phyloP scores from a whole-genome alignment of 108 stramenopile genomes.

The Pelagomonas calceolata region DNA sequence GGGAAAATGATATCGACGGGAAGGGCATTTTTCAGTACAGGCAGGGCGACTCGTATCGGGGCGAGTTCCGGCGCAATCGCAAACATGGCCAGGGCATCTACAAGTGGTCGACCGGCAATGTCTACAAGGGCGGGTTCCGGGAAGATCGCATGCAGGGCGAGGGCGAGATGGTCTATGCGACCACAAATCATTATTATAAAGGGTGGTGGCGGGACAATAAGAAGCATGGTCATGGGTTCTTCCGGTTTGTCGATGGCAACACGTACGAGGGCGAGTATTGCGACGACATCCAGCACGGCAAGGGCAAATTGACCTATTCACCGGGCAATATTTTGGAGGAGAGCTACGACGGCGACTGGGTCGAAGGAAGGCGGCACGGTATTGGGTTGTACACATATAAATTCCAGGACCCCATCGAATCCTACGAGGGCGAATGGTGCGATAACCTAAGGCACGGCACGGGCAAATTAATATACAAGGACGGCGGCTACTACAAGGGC shows the following conservation, averaged over 20 bases:
- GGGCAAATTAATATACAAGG: constrained; percentile 12
- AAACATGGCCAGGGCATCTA: neutral
- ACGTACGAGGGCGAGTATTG: neutral
- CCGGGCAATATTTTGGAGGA: constrained; percentile 36
- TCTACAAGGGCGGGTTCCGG: neutral
- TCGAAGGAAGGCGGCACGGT: constrained; percentile 14
- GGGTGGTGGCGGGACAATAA: constrained; percentile 11
- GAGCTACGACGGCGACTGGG: constrained; percentile 13
- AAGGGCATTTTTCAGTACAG: neutral
- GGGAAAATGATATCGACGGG: neutral
- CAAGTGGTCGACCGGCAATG: neutral
- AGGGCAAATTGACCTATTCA: neutral
- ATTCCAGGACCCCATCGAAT: constrained; percentile 12
- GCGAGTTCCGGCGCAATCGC: neutral
- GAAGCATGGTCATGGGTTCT: neutral
- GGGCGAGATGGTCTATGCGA: constrained; percentile 20
- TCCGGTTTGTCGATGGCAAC: neutral
- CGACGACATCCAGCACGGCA: neutral
- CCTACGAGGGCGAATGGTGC: constrained; percentile 28
- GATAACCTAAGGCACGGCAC: constrained; percentile 28
- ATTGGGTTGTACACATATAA: constrained; percentile 4
- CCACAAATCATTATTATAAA: constrained; percentile 24
- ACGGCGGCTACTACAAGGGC: constrained; percentile 8
- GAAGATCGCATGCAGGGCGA: constrained; percentile 20
- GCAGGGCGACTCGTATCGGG: neutral